Evolutionary conservation across 805 yeast species (phyloP), one percentile per base, ranked within the genome.

Genomic region (Myxozyma geophila): DNA sequence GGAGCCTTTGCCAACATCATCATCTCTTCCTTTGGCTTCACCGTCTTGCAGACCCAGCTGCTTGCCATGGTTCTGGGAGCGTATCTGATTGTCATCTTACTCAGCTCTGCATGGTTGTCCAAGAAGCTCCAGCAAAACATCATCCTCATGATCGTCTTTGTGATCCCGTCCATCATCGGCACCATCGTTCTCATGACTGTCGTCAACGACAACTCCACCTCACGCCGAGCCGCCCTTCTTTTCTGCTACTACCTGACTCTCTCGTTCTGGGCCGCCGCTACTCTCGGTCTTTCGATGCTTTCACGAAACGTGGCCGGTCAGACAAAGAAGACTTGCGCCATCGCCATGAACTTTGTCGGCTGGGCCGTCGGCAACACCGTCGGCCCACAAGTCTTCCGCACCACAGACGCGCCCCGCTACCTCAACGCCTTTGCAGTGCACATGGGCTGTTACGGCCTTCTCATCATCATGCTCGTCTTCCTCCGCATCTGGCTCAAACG

Each of bases 341-440:
- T 60, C 47, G 50, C 64, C 2, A 60, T 60, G 61, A 60, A 55
- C 44, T 60, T 60, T 23, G 49, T 60, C 43, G 64, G 61, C 15
- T 60, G 64, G 64, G 64, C 64, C 0, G 82, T 84, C 43, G 89
- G 90, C 13, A 85, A 87, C 73, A 77, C 87, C 40, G 82, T 85
- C 55, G 90, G 89, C 0, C 89, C 90, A 2, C 88, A 86, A 69
- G 75, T 85, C 67, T 86, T 87, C 74, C 80, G 83, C 63, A 78
- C 79, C 0, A 69, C 77, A n/a, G 80, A 83, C 61, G 80, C 82
- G 10, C 89, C 89, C 37, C 74, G 77, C 15, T 87, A 85, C 68
- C 77, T 43, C 28, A 55, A 40, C n/a, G 64, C 61, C 13, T 60
- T 60, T 19, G 61, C 49, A 4, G 59, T 55, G 8, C 63, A 60